Percentiles rank a stretch among this genome's conserved stretches.
Conservation (phyloP, 768 basidiomycete genomes). For the Collybiopsis luxurians region DNA sequence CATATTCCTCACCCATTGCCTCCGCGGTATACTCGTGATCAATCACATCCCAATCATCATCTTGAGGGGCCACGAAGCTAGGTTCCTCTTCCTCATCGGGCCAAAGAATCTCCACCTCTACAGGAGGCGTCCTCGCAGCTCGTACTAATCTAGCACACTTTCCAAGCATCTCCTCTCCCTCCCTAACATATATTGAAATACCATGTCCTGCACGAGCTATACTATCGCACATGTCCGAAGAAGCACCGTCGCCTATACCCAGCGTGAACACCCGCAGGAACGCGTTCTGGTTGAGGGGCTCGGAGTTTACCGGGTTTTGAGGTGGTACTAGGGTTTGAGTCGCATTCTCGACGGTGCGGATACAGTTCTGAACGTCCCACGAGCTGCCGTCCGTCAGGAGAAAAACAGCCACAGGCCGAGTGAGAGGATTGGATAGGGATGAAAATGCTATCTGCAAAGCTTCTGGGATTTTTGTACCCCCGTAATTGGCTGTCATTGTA, state of each 20-base stretch:
- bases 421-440: slow-evolving; percentile 24
- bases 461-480: slow-evolving; percentile 47
- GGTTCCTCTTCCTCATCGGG: slow-evolving; percentile 9
- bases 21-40: slow-evolving; percentile 13
- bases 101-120: slow-evolving; percentile 53
- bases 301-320: too few species aligned
- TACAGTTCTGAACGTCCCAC: slow-evolving; percentile 21
- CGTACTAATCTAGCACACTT: slow-evolving; percentile 50
- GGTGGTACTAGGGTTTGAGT: too few species aligned
- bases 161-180: slow-evolving; percentile 42
- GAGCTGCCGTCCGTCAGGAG: slow-evolving; percentile 57
- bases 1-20: too few species aligned
- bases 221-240: slow-evolving; percentile 47
- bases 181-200: slow-evolving; percentile 40
- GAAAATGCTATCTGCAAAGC: slow-evolving; percentile 40
- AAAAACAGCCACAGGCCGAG: slow-evolving; percentile 44
- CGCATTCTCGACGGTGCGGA: not conserved
- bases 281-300: not conserved
- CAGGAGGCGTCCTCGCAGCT: slow-evolving; percentile 42
- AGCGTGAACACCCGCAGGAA: slow-evolving; percentile 53
- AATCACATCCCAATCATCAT: slow-evolving; percentile 9
- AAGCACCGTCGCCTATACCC: slow-evolving; percentile 46
- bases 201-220: slow-evolving; percentile 58
- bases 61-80: too few species aligned
- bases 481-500: slow-evolving; percentile 29